Evolutionary conservation across 768 basidiomycete genomes (phyloP).

Genomic region (Gymnopilus junonius): DNA sequence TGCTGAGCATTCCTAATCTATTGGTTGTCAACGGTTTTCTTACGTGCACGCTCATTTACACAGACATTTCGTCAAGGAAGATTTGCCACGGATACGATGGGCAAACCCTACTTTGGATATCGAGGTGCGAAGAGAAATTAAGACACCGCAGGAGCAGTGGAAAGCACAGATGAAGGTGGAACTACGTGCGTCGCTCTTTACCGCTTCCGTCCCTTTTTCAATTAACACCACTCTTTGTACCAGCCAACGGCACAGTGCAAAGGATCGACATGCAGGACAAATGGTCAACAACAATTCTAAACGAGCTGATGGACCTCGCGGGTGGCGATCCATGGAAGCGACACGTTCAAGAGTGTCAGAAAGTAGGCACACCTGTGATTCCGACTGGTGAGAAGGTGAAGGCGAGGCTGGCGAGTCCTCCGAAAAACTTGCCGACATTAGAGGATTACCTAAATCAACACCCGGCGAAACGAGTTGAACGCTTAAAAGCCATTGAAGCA

Average conservation of each 20-base stretch:
- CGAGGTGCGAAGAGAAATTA: conserved; percentile 56
- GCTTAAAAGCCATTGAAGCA: conserved; percentile 3
- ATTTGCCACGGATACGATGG: conserved; percentile 78
- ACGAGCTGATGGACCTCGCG: conserved; percentile 71
- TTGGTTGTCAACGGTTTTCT: background rate
- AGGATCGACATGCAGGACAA: conserved; percentile 65
- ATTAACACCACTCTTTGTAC: too few relatives aligned
- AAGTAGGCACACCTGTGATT: conserved; percentile 53
- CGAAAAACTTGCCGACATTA: conserved; percentile 18
- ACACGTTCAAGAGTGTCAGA: conserved; percentile 52
- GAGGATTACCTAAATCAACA: conserved; percentile 21
- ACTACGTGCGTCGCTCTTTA: conserved; percentile 72
- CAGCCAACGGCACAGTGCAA: conserved; percentile 56
- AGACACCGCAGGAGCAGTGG: conserved; percentile 59
- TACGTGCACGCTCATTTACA: background rate
- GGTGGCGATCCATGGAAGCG: conserved; percentile 63
- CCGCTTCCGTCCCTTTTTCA: background rate
- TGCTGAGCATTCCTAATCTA: background rate
- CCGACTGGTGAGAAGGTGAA: conserved; percentile 28
- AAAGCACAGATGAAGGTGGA: conserved; percentile 62
- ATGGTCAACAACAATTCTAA: conserved; percentile 68
- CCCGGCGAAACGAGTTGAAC: conserved; percentile 14
- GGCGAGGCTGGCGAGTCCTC: conserved; percentile 12
- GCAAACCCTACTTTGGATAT: conserved; percentile 73
- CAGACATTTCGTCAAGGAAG: conserved; percentile 81